These are phyloP conservation scores for Apiospora kogelbergensis DNA, from an alignment of 2,329 filamentous ascomycete genomes.

Conservation along the genomic window DNA sequence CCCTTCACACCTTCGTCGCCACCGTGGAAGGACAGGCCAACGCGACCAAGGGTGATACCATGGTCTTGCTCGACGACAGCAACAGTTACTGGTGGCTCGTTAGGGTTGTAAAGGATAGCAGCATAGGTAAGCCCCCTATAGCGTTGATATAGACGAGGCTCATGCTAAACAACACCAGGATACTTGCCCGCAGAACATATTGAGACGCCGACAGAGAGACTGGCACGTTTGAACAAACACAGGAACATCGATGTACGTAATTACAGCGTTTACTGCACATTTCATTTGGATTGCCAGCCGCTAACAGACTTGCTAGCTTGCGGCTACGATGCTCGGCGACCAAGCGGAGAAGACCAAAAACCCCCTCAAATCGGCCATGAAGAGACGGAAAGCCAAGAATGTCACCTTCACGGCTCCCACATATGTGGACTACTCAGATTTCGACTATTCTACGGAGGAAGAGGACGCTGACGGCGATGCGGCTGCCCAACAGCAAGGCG, in stretches of 20 bases:
- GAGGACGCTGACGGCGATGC: slow-evolving; percentile 57
- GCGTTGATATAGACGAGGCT: neutral
- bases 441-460: slow-evolving; percentile 81
- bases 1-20: slow-evolving; percentile 93
- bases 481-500: slow-evolving; percentile 35
- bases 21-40: slow-evolving; percentile 98
- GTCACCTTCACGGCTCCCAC: slow-evolving; percentile 84
- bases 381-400: slow-evolving; percentile 77
- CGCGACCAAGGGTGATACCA: slow-evolving; percentile 96
- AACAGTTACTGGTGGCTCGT: slow-evolving; percentile 99
- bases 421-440: slow-evolving; percentile 84
- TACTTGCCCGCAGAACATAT: slow-evolving; percentile 98
- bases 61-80: slow-evolving; percentile 96
- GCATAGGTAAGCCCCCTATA: slow-evolving; percentile 60
- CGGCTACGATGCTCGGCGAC: slow-evolving; percentile 63
- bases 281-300: neutral
- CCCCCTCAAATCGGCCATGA: slow-evolving; percentile 80
- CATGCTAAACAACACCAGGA: slow-evolving; percentile 49
- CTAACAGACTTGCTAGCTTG: slow-evolving; percentile 47
- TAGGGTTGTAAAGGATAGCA: slow-evolving; percentile 94
- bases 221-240: slow-evolving; percentile 95
- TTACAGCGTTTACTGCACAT: neutral
- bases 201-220: slow-evolving; percentile 91
- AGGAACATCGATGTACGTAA: slow-evolving; percentile 90
- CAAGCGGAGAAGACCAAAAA: slow-evolving; percentile 77